Percentiles rank a stretch among this genome's conserved stretches.
Evolutionary conservation across 2,329 filamentous ascomycete species (phyloP).

Genomic region (Sclerotinia trifoliorum): DNA sequence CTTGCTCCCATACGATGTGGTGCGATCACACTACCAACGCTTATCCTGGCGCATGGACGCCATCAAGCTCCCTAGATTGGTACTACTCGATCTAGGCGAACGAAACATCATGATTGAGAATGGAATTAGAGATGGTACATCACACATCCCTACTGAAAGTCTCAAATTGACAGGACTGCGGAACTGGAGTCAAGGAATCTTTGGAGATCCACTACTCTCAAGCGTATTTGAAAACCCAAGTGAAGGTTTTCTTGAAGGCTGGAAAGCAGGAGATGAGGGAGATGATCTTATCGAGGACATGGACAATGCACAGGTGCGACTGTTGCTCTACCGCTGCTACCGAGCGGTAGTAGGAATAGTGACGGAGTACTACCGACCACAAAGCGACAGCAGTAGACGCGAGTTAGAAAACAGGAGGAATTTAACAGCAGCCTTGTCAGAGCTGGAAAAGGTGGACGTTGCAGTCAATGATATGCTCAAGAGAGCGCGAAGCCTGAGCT

Average conservation of each 20-base stretch:
- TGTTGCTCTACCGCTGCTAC: constrained; percentile 59
- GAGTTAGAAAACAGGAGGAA: constrained; percentile 55
- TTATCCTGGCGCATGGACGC: constrained; percentile 52
- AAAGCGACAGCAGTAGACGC: constrained; percentile 47
- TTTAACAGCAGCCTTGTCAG: constrained; percentile 48
- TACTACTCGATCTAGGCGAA: constrained; percentile 54
- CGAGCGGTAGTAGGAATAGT: constrained; percentile 54
- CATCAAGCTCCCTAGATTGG: constrained; percentile 52
- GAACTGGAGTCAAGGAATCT: constrained; percentile 59
- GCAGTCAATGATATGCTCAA: constrained; percentile 30
- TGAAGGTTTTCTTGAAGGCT: constrained; percentile 50
- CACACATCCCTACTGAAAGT: constrained; percentile 18
- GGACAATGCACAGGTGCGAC: constrained; percentile 46
- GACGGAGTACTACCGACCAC: constrained; percentile 54
- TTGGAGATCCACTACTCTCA: constrained; percentile 59
- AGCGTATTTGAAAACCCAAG: constrained; percentile 49
- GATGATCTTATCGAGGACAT: constrained; percentile 45
- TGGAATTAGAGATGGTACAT: constrained; percentile 22
- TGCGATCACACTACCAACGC: constrained; percentile 53
- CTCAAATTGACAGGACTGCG: constrained; percentile 50
- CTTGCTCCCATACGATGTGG: constrained; percentile 54
- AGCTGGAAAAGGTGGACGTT: constrained; percentile 44
- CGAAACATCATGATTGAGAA: constrained; percentile 49
- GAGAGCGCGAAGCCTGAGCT: constrained; percentile 30
- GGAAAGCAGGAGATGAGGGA: constrained; percentile 32